Evolutionary conservation across 2,329 filamentous ascomycete genomes (phyloP), one percentile per base, ranked within the genome.

Genomic region (Aspergillus bombycis): DNA sequence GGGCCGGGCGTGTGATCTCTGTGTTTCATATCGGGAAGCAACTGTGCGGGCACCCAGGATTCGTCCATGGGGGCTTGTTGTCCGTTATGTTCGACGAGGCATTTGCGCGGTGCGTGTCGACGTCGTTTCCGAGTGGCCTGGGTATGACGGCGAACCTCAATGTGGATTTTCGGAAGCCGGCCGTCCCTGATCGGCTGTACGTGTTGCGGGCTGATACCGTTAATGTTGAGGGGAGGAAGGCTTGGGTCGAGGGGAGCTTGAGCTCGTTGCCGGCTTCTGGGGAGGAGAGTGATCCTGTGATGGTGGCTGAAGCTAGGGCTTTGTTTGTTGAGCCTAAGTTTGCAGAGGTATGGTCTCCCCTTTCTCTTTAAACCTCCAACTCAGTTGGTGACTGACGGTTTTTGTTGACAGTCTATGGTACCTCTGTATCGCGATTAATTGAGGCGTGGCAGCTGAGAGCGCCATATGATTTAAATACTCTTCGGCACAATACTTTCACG

Each of bases 271-370:
- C 62, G 7, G 43, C 65, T 36, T 60, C 67, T 28, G 62, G 46
- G 8, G 68, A 68, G 54, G 67, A 70, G 21, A 60, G 62, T 52
- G 73, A 74, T 46, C 61, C 65, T 3, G 68, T 73, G 30, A 68
- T 75, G 68, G 74, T 77, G 58, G 72, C 75, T 14, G 75, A 78
- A 67, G 75, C 69, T n/a, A 75, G 68, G 65, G 76, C 75, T 45
- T 72, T 78, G 70, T 78, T 78, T 67, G 64, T 78, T 41, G 75
- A 78, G 67, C 76, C 76, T 2, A 77, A 73, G 67, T 77, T 77
- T 70, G 75, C 74, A 2, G 69, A 74, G 62, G 74, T 77, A 65
- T 45, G 16, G 23, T 54, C 7, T 10, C 48, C 41, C 34, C 7
- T 45, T 16, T 41, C 7, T 53, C 9, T 21, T 32, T 48, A 21